Evolutionary conservation across 202 grass and related monocot genomes (phyloP), one percentile per base, ranked within the genome.

Genomic region (Alloteropsis angusta): DNA sequence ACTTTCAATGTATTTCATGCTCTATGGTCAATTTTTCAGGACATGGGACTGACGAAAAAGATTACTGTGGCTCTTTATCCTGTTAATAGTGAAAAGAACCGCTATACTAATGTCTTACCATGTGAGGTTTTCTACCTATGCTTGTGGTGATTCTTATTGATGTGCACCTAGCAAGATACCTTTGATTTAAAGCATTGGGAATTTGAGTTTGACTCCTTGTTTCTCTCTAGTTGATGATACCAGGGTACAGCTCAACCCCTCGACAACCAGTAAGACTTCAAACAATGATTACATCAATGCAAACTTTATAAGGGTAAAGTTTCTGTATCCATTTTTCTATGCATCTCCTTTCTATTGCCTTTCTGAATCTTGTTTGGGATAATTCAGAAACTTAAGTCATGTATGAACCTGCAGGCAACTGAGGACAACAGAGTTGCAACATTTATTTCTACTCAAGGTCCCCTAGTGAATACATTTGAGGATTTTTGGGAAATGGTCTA

Each of bases 401-500:
- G 11, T 72, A 17, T 74, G 52, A 49, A 78, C 43, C 77, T 85
- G 57, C 72, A 85, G 87, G 77, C 82, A 77, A 81, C 66, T 6
- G 43, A 78, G 6, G 73, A 78, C 67, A 87, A 82, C 47, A 88
- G 84, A 72, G 72, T 88, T 88, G 57, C 90, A 45, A 77, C 30
- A 45, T 99, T 95, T 82, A 99, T 99, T 87, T 91, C 84, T 43
- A 93, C 96, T 15, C 96, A 99, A 73, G 96, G 90, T 69, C 96
- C 96, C 35, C 76, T 99, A 73, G 84, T 82, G 26, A 79, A 83
- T 35, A 99, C 92, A 78, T 93, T 89, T 85, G 82, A 80, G 56
- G 90, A 95, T 85, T 98, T 98, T 39, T 98, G 96, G 96, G 60
- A 95, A 78, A 98, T 95, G 92, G 57, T 99, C 58, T 90, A 21